A percentile compares a stretch with the other conserved stretches of the same genome.
Conservation (phyloP, 495 filamentous ascomycete species). For the Hyaloscypha bicolor region DNA sequence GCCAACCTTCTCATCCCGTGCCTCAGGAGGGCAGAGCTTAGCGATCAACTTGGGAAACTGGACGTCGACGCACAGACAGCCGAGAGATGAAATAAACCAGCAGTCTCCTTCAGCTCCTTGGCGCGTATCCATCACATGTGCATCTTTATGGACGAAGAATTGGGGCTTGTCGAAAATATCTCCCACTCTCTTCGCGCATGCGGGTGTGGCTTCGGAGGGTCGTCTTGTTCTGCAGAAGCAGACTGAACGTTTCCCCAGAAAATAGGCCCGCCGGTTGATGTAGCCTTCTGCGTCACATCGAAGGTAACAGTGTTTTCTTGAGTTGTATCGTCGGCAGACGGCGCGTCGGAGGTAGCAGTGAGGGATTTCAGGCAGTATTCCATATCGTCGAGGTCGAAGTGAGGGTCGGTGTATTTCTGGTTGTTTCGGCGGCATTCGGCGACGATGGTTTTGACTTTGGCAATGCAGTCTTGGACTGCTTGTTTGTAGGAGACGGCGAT, state of each 20-base stretch:
- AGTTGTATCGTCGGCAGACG: constrained; percentile 8
- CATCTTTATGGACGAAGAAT: constrained; percentile 76
- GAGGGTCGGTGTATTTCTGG: constrained; percentile 84
- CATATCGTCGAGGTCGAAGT: constrained; percentile 78
- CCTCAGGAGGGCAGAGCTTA: constrained; percentile 70
- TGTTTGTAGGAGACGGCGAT: constrained; percentile 60
- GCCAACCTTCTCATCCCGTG: constrained; percentile 71
- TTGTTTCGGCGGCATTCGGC: constrained; percentile 81
- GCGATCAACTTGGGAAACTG: constrained; percentile 79
- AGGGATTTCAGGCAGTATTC: constrained; percentile 68
- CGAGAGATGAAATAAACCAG: constrained; percentile 84
- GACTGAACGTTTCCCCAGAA: constrained; percentile 27
- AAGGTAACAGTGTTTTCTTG: neutral
- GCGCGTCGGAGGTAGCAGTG: constrained; percentile 22
- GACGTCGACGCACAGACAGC: constrained; percentile 62
- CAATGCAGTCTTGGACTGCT: constrained; percentile 66
- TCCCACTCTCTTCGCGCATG: constrained; percentile 65
- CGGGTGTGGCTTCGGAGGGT: constrained; percentile 38
- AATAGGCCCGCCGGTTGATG: constrained; percentile 3
- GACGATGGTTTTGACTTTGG: constrained; percentile 78
- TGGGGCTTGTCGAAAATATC: constrained; percentile 86
- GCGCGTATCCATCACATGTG: constrained; percentile 77
- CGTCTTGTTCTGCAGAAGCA: constrained; percentile 16
- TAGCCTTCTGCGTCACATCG: constrained; percentile 16
- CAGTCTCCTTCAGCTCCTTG: constrained; percentile 84